A percentile compares a stretch with the other conserved stretches of the same genome.
Conservation (phyloP, 140 eudicot species). For the Bidens hawaiensis region DNA sequence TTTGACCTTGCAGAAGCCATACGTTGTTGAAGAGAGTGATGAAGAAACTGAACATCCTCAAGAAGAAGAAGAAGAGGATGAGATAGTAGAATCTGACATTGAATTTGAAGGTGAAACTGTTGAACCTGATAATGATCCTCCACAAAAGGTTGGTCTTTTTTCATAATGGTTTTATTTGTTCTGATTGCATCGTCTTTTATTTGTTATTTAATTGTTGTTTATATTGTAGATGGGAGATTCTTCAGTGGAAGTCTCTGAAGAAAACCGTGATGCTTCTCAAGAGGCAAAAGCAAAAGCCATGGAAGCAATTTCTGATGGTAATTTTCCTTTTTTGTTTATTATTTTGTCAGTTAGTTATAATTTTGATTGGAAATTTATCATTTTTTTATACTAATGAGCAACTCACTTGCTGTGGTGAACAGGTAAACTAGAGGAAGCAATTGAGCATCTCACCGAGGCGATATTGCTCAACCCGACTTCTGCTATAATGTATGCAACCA, state of each 20-base stretch:
- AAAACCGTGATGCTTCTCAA: slow-evolving; percentile 90
- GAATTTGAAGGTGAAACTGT: slow-evolving; percentile 89
- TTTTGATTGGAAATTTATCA: background rate
- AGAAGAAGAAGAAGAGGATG: slow-evolving; percentile 75
- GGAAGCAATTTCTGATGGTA: slow-evolving; percentile 94
- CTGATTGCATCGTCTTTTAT: background rate
- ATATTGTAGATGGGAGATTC: slow-evolving; percentile 84
- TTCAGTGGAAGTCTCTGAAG: slow-evolving; percentile 81
- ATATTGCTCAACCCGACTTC: slow-evolving; percentile 85
- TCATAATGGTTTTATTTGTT: slow-evolving; percentile 8
- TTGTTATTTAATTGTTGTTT: background rate
- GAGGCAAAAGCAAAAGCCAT: slow-evolving; percentile 85
- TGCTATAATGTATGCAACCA: slow-evolving; percentile 89
- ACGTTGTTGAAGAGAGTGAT: slow-evolving; percentile 74
- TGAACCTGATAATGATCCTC: slow-evolving; percentile 93
- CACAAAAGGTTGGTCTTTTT: slow-evolving; percentile 59
- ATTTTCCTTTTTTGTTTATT: background rate
- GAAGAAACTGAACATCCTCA: slow-evolving; percentile 58
- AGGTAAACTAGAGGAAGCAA: slow-evolving; percentile 92
- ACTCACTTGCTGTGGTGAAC: slow-evolving; percentile 2
- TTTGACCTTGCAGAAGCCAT: slow-evolving; percentile 40
- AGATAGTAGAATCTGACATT: slow-evolving; percentile 86
- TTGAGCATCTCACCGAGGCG: slow-evolving; percentile 83
- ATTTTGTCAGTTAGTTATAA: background rate
- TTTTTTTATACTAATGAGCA: background rate